Conservation (phyloP, 2,329 filamentous ascomycete species). For the Claviceps pusilla region DNA sequence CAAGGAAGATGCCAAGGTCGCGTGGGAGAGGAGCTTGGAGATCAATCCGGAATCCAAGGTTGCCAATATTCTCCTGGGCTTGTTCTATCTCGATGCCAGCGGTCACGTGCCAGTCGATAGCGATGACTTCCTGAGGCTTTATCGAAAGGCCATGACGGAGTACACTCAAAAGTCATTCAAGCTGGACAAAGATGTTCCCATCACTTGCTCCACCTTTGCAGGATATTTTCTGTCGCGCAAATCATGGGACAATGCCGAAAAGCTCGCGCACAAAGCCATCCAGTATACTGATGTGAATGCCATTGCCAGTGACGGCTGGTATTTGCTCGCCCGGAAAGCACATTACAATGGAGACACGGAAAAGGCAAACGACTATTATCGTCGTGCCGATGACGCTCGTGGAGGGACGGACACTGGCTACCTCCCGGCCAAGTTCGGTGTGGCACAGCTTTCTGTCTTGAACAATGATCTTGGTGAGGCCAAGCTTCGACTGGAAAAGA, state of each 20-base stretch:
- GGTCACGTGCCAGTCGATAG: conserved; percentile 70
- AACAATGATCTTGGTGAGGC: conserved; percentile 79
- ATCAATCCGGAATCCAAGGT: conserved; percentile 72
- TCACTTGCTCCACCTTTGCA: conserved; percentile 83
- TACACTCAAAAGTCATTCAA: conserved; percentile 93
- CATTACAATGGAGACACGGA: conserved; percentile 65
- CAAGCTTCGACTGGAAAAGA: conserved; percentile 87
- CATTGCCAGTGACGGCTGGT: conserved; percentile 96
- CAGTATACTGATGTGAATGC: conserved; percentile 92
- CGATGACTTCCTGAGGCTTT: conserved; percentile 68
- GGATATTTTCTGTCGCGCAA: conserved; percentile 79
- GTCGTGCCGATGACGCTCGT: conserved; percentile 76
- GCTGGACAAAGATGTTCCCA: conserved; percentile 74
- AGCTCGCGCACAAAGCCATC: conserved; percentile 80
- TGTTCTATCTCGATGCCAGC: conserved; percentile 80
- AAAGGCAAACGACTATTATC: conserved; percentile 73
- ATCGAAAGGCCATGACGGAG: conserved; percentile 86
- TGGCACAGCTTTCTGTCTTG: conserved; percentile 74
- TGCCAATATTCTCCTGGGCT: conserved; percentile 75
- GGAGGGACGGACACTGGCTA: conserved; percentile 85
- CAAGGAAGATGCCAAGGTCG: conserved; percentile 78
- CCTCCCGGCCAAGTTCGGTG: conserved; percentile 86
- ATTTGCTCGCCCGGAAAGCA: conserved; percentile 78
- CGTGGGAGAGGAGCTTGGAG: conserved; percentile 80
- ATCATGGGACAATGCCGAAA: conserved; percentile 66